These are phyloP conservation scores for Pseudisothecium myosuroides DNA, from an alignment of 225 moss, liverwort and hornwort species.

Conservation along the genomic window DNA sequence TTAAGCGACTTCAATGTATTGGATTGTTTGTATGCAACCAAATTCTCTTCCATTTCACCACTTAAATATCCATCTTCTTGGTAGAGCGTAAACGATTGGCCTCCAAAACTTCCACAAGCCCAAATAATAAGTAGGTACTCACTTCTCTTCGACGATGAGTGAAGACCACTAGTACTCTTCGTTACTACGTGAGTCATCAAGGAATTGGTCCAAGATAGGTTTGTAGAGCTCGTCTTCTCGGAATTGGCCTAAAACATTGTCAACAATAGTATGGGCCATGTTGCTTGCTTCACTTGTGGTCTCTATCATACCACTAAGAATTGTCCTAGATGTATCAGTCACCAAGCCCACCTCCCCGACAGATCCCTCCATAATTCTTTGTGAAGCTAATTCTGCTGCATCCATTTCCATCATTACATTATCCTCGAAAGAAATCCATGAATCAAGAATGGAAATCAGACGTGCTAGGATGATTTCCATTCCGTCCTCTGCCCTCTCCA, in stretches of 20 bases:
- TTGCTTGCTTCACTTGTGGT: background rate
- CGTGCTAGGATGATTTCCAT: slow-evolving; percentile 14
- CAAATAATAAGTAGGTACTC: background rate
- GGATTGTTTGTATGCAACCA: background rate
- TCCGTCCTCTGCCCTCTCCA: slow-evolving; percentile 9
- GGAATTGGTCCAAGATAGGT: background rate
- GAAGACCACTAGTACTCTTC: background rate
- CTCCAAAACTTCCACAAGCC: background rate
- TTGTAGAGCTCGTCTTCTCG: background rate
- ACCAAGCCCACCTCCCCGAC: slow-evolving; percentile 18
- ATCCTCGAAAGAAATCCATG: slow-evolving; percentile 39
- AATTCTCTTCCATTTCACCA: background rate
- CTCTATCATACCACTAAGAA: background rate
- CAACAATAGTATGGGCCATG: background rate
- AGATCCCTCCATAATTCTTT: background rate
- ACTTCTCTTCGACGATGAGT: background rate
- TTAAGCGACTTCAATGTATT: no score
- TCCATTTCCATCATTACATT: slow-evolving; percentile 25
- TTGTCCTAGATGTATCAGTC: background rate
- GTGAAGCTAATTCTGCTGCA: slow-evolving; percentile 7
- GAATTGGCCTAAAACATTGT: background rate
- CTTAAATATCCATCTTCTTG: background rate
- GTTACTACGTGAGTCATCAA: background rate
- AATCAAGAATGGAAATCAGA: slow-evolving; percentile 12
- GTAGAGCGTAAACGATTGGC: background rate